Evolutionary conservation across 768 basidiomycete genomes (phyloP).

Genomic region (Gymnopilus junonius): DNA sequence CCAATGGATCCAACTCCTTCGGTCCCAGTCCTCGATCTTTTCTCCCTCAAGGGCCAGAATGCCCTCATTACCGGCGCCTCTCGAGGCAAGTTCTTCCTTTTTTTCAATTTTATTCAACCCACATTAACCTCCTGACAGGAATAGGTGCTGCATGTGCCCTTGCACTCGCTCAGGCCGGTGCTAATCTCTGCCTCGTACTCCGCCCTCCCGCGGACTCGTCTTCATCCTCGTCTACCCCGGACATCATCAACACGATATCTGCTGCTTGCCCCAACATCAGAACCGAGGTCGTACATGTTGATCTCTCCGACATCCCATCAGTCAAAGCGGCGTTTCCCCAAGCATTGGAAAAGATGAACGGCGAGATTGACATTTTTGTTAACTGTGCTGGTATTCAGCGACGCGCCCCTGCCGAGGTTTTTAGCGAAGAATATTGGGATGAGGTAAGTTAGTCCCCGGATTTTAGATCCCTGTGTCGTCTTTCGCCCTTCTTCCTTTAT

Average conservation of each 20-base stretch:
- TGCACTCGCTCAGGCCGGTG: slow-evolving; percentile 54
- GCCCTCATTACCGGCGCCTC: slow-evolving; percentile 84
- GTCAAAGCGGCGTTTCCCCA: slow-evolving; percentile 46
- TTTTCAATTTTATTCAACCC: background rate
- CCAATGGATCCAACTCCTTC: slow-evolving; percentile 60
- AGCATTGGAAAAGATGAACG: slow-evolving; percentile 42
- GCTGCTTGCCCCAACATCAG: slow-evolving; percentile 27
- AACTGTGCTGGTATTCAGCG: slow-evolving; percentile 74
- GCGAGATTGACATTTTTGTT: slow-evolving; percentile 62
- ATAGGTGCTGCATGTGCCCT: slow-evolving; percentile 57
- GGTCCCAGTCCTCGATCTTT: slow-evolving; percentile 57
- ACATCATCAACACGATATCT: slow-evolving; percentile 28
- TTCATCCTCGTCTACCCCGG: slow-evolving; percentile 7
- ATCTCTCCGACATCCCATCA: slow-evolving; percentile 43
- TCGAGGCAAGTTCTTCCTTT: slow-evolving; percentile 51
- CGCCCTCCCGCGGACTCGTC: slow-evolving; percentile 27
- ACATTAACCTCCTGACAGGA: slow-evolving; percentile 30
- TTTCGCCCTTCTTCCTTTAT: background rate
- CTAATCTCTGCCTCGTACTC: slow-evolving; percentile 49
- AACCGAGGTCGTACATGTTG: slow-evolving; percentile 42
- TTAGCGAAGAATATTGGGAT: slow-evolving; percentile 71
- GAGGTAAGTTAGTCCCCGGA: slow-evolving; percentile 43
- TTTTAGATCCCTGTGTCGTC: background rate
- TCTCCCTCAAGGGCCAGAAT: slow-evolving; percentile 67
- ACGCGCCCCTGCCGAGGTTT: slow-evolving; percentile 60